A percentile compares a stretch with the other conserved stretches of the same genome.
Evolutionary conservation across 148 eudicot genomes (phyloP).

Genomic region (Heliamphora exappendiculata): DNA sequence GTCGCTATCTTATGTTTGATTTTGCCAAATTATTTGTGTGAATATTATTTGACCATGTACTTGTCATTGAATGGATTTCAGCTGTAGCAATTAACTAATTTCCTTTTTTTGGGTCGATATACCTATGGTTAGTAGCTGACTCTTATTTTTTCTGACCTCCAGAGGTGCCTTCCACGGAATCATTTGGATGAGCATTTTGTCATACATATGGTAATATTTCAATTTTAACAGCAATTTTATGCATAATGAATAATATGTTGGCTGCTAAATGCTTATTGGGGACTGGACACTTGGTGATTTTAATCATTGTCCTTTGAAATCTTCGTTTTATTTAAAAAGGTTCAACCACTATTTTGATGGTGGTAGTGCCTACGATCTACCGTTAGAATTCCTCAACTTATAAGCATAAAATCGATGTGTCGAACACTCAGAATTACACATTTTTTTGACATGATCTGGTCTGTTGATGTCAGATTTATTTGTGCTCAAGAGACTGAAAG

Average conservation of each 20-base stretch:
- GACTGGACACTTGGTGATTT: not conserved
- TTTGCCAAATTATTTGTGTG: not conserved
- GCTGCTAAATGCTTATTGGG: not conserved
- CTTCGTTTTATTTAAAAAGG: not conserved
- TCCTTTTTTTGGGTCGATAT: not conserved
- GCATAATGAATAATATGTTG: not conserved
- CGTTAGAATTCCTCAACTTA: not conserved
- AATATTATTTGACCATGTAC: not conserved
- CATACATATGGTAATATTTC: constrained; percentile 68
- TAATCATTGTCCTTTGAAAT: not conserved
- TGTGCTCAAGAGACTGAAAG: not conserved
- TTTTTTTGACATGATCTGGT: not conserved
- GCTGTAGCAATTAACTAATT: not conserved
- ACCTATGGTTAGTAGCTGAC: constrained; percentile 5
- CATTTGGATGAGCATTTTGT: constrained; percentile 87
- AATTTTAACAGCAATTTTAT: not conserved
- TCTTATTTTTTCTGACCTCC: constrained; percentile 25
- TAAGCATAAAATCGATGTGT: not conserved
- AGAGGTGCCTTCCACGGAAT: constrained; percentile 91
- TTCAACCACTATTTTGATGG: not conserved
- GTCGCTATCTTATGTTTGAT: not conserved
- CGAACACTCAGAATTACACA: not conserved
- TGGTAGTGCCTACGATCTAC: not conserved
- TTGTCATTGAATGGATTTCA: not conserved
- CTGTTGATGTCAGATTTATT: not conserved